A percentile compares a stretch with the other conserved stretches of the same genome.
phyloP scores from a whole-genome alignment of 2,329 filamentous ascomycete species.

The Thermoascus crustaceus region DNA sequence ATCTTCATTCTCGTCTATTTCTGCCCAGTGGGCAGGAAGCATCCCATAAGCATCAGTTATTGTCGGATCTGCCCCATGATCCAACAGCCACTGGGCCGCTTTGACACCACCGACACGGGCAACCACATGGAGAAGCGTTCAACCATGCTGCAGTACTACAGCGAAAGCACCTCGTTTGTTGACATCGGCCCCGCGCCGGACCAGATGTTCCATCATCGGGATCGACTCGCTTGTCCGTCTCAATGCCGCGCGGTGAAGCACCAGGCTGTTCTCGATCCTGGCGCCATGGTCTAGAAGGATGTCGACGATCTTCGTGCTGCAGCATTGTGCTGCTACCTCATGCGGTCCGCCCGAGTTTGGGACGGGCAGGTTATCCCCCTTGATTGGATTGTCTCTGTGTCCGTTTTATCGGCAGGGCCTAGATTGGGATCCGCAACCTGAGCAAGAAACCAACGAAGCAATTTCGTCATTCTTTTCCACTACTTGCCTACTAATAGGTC shows the following conservation, averaged over 20 bases:
- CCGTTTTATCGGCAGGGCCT: no score
- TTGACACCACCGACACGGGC: background rate
- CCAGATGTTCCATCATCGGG: constrained; percentile 1
- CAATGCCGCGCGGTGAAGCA: background rate
- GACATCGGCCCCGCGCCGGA: background rate
- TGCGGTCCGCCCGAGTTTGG: background rate
- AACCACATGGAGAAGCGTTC: background rate
- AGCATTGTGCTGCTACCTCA: background rate
- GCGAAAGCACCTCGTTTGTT: background rate
- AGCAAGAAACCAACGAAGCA: constrained; percentile 1
- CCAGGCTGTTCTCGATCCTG: constrained; percentile 1
- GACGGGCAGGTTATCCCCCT: background rate
- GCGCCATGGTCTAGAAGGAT: background rate
- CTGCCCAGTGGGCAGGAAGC: no score
- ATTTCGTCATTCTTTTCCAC: no score
- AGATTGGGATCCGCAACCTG: background rate
- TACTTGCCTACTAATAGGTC: no score
- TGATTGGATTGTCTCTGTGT: no score
- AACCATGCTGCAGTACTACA: background rate
- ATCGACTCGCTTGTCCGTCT: background rate
- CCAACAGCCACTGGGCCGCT: background rate
- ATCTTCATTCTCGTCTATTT: no score
- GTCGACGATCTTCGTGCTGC: background rate
- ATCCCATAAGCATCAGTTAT: background rate
- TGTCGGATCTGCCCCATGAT: background rate